Conservation (phyloP, 73 alveolate species). For the Loxodes magnus region DNA sequence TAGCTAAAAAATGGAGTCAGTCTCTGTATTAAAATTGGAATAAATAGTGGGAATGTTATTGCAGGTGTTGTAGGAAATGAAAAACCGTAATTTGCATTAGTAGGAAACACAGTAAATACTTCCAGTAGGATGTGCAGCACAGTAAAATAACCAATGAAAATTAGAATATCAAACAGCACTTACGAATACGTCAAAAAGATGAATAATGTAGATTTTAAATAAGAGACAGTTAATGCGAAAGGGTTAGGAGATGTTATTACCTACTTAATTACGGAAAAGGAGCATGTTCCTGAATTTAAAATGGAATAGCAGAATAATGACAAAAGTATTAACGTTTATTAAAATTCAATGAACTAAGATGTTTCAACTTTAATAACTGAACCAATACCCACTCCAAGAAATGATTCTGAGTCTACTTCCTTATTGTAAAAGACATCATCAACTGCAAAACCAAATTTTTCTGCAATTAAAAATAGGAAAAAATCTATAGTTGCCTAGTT, state of each 20-base stretch:
- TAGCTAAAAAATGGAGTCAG: slow-evolving; percentile 21
- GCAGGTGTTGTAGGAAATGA: slow-evolving; percentile 56
- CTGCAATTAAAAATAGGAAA: no score
- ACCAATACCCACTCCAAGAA: no score
- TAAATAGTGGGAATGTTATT: slow-evolving; percentile 38
- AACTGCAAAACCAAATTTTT: no score
- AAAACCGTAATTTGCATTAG: slow-evolving; percentile 43
- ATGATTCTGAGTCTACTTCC: no score
- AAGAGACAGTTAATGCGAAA: slow-evolving; percentile 24
- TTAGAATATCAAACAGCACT: slow-evolving; percentile 1
- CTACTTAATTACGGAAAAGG: no score
- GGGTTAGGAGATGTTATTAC: slow-evolving; percentile 34
- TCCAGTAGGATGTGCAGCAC: slow-evolving; percentile 40
- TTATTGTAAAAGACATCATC: no score
- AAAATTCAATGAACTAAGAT: no score
- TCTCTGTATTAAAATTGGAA: slow-evolving; percentile 32
- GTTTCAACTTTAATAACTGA: no score
- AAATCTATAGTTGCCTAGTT: no score
- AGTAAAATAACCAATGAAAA: not conserved
- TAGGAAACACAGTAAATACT: slow-evolving; percentile 52
- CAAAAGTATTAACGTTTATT: no score
- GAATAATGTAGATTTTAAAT: slow-evolving; percentile 5
- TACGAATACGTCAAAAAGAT: slow-evolving; percentile 1
- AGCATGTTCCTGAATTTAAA: no score
- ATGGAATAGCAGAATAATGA: no score